phyloP scores from a whole-genome alignment of 2,329 filamentous ascomycete genomes.

The Colletotrichum plurivorum region DNA sequence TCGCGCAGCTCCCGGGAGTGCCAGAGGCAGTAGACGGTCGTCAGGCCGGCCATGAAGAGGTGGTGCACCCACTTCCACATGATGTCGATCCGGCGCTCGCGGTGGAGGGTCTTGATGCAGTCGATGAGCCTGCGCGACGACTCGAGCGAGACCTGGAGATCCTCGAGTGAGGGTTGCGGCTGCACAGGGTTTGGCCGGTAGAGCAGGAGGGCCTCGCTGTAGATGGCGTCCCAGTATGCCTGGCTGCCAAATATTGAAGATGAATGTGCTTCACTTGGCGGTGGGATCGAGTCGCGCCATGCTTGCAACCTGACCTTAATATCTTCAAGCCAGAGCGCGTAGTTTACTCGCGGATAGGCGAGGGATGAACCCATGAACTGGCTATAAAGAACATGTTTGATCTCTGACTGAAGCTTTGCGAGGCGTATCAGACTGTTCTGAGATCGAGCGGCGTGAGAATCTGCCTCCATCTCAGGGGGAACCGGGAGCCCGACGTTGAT shows the following conservation, averaged over 20 bases:
- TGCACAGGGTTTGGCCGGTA: constrained; percentile 47
- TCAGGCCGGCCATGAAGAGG: constrained; percentile 51
- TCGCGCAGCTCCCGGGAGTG: constrained; percentile 48
- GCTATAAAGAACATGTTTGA: constrained; percentile 50
- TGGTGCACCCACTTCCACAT: constrained; percentile 50
- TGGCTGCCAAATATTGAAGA: constrained; percentile 48
- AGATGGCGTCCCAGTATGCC: constrained; percentile 49
- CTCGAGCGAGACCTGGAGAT: constrained; percentile 44
- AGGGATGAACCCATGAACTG: constrained; percentile 44
- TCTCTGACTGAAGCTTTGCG: constrained; percentile 51
- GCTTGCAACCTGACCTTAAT: constrained; percentile 48
- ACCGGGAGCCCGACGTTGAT: constrained; percentile 43
- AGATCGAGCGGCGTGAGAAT: constrained; percentile 44
- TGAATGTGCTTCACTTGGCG: constrained; percentile 44
- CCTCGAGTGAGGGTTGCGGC: constrained; percentile 43
- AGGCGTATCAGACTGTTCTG: constrained; percentile 49
- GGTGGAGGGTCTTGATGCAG: constrained; percentile 48
- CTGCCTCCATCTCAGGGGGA: background rate
- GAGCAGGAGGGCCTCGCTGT: constrained; percentile 49
- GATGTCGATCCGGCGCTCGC: constrained; percentile 48
- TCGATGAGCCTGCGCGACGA: constrained; percentile 47
- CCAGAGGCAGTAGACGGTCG: constrained; percentile 50
- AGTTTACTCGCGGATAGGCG: constrained; percentile 47
- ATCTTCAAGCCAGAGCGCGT: constrained; percentile 46
- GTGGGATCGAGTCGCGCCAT: constrained; percentile 49